Percentiles rank a stretch among this genome's conserved stretches.
Evolutionary conservation across 805 yeast species (phyloP).

Genomic region (Candida yuanshanica): DNA sequence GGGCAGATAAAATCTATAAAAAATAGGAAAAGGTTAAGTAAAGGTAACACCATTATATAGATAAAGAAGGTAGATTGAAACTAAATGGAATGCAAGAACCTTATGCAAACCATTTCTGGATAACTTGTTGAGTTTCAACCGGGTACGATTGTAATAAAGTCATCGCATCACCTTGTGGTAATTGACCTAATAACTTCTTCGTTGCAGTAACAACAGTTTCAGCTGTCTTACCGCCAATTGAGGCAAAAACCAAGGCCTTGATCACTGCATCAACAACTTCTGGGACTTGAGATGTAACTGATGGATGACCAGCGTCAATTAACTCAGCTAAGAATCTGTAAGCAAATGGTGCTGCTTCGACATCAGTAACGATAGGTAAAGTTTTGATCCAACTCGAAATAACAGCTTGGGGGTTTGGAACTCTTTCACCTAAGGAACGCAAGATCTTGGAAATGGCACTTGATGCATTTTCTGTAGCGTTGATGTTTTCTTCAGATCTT

Average conservation of each 20-base stretch:
- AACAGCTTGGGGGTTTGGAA: constrained; percentile 59
- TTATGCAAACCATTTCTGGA: constrained; percentile 52
- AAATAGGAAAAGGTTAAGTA: too few species aligned
- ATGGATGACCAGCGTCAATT: constrained; percentile 60
- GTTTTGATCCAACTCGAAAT: constrained; percentile 73
- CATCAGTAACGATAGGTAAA: constrained; percentile 79
- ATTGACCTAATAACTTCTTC: constrained; percentile 53
- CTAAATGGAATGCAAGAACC: background rate
- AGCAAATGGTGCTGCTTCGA: constrained; percentile 81
- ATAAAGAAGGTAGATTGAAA: background rate
- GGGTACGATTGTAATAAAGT: constrained; percentile 57
- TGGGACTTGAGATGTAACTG: constrained; percentile 48
- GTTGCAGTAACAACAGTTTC: constrained; percentile 55
- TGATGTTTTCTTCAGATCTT: constrained; percentile 74
- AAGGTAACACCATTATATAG: background rate
- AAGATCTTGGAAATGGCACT: constrained; percentile 82
- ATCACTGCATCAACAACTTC: constrained; percentile 63
- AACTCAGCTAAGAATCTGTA: constrained; percentile 71
- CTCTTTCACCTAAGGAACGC: constrained; percentile 49
- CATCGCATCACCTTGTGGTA: constrained; percentile 70
- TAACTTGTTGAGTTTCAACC: constrained; percentile 51
- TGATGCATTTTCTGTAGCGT: constrained; percentile 82
- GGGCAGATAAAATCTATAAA: too few species aligned
- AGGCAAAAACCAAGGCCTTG: constrained; percentile 64
- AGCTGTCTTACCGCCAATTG: constrained; percentile 69